These are phyloP conservation scores for Hemileia vastatrix DNA, from an alignment of 1,284 basidiomycete genomes.

Conservation along the genomic window DNA sequence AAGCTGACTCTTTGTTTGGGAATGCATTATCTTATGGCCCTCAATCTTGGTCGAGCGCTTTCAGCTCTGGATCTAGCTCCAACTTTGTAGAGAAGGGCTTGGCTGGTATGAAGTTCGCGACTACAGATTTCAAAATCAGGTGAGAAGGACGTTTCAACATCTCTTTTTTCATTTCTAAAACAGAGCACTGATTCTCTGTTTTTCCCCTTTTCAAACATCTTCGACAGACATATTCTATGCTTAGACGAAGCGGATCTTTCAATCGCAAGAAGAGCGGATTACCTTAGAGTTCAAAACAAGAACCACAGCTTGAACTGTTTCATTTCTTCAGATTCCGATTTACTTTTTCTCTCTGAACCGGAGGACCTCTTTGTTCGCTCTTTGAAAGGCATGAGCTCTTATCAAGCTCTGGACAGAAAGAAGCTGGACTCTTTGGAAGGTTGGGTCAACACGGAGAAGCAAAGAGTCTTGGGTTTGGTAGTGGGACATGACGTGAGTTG, in stretches of 20 bases:
- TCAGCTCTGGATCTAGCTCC: background rate
- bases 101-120: too few species aligned
- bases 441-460: background rate
- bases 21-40: background rate
- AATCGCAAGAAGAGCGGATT: too few species aligned
- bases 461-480: background rate
- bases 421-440: background rate
- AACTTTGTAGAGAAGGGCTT: too few species aligned
- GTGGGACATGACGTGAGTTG: background rate
- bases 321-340: background rate
- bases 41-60: background rate
- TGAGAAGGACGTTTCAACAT: too few species aligned
- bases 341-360: background rate
- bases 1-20: background rate
- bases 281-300: too few species aligned
- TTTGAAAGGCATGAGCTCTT: background rate
- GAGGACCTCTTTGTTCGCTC: background rate
- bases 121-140: too few species aligned
- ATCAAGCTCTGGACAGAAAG: background rate
- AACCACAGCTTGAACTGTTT: too few species aligned
- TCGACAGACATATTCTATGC: too few species aligned
- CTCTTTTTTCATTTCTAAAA: too few species aligned
- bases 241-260: too few species aligned
- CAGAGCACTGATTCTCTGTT: too few species aligned
- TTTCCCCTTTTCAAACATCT: too few species aligned